These are phyloP conservation scores for Tetracladium setigerum DNA, from an alignment of 495 filamentous ascomycete species.

Conservation along the genomic window DNA sequence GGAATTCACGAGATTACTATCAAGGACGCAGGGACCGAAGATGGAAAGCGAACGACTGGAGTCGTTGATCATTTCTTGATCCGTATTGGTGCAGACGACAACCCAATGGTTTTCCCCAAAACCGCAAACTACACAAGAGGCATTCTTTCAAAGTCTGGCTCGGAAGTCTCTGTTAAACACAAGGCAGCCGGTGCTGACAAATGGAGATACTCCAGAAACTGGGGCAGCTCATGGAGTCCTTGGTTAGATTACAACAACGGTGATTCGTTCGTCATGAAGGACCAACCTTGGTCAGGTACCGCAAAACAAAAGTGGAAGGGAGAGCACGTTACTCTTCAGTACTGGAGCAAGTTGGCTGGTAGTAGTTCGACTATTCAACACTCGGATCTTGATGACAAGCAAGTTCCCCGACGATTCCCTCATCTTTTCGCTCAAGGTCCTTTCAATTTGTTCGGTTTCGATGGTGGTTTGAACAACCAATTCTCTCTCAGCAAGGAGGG, in stretches of 20 bases:
- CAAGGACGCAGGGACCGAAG: constrained; percentile 38
- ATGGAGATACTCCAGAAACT: constrained; percentile 59
- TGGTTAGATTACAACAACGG: constrained; percentile 48
- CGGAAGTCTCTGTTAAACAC: constrained; percentile 46
- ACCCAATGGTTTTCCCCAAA: constrained; percentile 50
- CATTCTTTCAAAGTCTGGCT: constrained; percentile 34
- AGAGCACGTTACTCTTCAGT: constrained; percentile 59
- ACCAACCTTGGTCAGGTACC: constrained; percentile 52
- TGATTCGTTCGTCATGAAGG: constrained; percentile 33
- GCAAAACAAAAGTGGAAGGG: constrained; percentile 55
- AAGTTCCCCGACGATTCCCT: constrained; percentile 44
- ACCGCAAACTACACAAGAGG: constrained; percentile 51
- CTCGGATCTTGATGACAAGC: constrained; percentile 40
- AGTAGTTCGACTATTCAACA: constrained; percentile 59
- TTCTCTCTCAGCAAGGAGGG: constrained; percentile 47
- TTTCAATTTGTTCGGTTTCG: constrained; percentile 63
- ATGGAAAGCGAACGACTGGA: constrained; percentile 24
- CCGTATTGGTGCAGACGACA: constrained; percentile 38
- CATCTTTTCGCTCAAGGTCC: constrained; percentile 59
- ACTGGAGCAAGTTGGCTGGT: constrained; percentile 57
- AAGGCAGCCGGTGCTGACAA: constrained; percentile 55
- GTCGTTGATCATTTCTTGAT: constrained; percentile 44
- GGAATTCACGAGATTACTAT: constrained; percentile 58
- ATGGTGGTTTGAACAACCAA: constrained; percentile 50
- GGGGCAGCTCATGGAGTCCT: constrained; percentile 48